phyloP scores from a whole-genome alignment of 331 rosid genomes.

The Phaseolus coccineus region DNA sequence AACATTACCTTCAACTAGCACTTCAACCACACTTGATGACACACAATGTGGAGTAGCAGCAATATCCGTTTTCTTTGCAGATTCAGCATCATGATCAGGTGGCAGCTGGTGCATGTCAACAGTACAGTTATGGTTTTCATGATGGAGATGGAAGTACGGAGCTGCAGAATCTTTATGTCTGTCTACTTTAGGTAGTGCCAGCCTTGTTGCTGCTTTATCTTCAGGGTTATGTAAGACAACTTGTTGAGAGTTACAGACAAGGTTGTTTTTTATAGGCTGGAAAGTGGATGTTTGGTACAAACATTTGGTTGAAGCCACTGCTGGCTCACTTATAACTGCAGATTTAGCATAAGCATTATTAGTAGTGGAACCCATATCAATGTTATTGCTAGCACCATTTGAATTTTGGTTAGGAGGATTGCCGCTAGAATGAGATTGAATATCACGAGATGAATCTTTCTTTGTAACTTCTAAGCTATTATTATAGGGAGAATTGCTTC shows the following conservation, averaged over 20 bases:
- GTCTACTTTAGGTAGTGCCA: slow-evolving; percentile 59
- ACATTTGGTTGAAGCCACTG: slow-evolving; percentile 60
- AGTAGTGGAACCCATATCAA: slow-evolving; percentile 78
- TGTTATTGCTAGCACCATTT: slow-evolving; percentile 74
- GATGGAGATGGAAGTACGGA: slow-evolving; percentile 54
- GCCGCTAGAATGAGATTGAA: slow-evolving; percentile 68
- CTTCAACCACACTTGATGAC: slow-evolving; percentile 65
- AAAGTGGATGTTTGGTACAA: slow-evolving; percentile 64
- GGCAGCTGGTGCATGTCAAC: slow-evolving; percentile 53
- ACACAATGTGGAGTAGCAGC: slow-evolving; percentile 69
- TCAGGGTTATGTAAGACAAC: slow-evolving; percentile 48
- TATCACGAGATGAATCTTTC: slow-evolving; percentile 58
- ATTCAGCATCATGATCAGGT: slow-evolving; percentile 54
- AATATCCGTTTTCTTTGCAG: slow-evolving; percentile 65
- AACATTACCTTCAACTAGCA: slow-evolving; percentile 60
- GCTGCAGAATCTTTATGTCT: slow-evolving; percentile 50
- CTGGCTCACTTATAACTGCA: slow-evolving; percentile 56
- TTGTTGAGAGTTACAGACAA: slow-evolving; percentile 54
- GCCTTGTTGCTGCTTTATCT: slow-evolving; percentile 47
- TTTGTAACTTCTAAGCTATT: slow-evolving; percentile 59
- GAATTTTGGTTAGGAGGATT: slow-evolving; percentile 76
- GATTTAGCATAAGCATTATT: slow-evolving; percentile 63
- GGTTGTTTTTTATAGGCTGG: slow-evolving; percentile 61
- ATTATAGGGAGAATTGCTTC: slow-evolving; percentile 68
- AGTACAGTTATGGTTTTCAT: slow-evolving; percentile 50